Conservation (phyloP, 306 rosid species). For the Prunus fruticosa region DNA sequence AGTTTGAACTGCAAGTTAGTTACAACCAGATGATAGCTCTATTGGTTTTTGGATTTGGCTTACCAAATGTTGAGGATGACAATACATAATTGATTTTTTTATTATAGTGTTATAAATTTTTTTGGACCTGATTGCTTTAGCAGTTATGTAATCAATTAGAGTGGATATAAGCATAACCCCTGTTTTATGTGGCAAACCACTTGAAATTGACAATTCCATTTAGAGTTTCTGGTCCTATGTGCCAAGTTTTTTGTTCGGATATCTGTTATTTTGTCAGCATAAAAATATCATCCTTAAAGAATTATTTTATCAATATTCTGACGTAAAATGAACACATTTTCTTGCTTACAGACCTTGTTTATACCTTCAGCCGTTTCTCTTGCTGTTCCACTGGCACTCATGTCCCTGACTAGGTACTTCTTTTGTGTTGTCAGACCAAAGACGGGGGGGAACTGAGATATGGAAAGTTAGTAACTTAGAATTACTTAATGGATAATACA, state of each 20-base stretch:
- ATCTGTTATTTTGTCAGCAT: not conserved
- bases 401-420: slow-evolving; percentile 80
- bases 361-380: slow-evolving; percentile 78
- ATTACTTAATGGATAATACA: slow-evolving; percentile 4
- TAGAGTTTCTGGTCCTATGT: not conserved
- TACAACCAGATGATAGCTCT: not conserved
- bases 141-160: not conserved
- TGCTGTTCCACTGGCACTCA: slow-evolving; percentile 77
- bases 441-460: slow-evolving; percentile 9
- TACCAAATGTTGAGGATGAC: not conserved
- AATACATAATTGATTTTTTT: not conserved
- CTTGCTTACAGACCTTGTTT: slow-evolving; percentile 52
- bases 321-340: not conserved
- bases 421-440: slow-evolving; percentile 18
- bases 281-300: not conserved
- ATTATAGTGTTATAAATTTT: not conserved
- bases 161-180: not conserved
- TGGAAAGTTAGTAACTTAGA: slow-evolving; percentile 13
- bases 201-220: not conserved
- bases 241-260: not conserved
- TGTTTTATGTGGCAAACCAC: not conserved
- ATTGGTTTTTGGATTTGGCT: not conserved
- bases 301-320: not conserved
- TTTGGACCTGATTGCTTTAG: not conserved
- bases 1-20: not conserved